Evolutionary conservation across 371 early-diverging fungal species (phyloP).

Genomic region (Nematocida major): DNA sequence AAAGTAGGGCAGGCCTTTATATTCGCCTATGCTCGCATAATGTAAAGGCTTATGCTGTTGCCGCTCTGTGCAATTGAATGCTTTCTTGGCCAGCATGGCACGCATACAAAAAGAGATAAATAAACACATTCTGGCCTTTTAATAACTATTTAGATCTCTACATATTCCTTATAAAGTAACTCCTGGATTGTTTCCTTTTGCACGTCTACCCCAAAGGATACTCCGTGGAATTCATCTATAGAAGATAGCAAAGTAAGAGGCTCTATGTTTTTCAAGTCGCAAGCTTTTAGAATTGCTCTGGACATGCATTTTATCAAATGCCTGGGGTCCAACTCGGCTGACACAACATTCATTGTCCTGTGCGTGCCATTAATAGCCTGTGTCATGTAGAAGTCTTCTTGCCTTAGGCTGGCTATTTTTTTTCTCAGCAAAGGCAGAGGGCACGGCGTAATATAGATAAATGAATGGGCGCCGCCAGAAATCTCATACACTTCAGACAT

Average conservation of each 20-base stretch:
- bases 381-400: neutral
- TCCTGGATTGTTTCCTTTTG: neutral
- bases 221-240: neutral
- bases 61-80: too few relatives aligned
- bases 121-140: too few relatives aligned
- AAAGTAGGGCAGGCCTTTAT: too few relatives aligned
- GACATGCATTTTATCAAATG: neutral
- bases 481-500: neutral
- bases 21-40: too few relatives aligned
- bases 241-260: neutral
- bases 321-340: neutral
- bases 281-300: conserved; percentile 7
- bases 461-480: neutral
- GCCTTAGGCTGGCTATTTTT: neutral
- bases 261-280: neutral
- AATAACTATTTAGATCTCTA: too few relatives aligned
- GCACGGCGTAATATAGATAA: conserved; percentile 32
- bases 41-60: too few relatives aligned
- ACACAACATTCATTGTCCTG: neutral
- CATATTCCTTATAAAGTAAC: neutral
- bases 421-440: neutral
- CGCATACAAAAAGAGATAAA: too few relatives aligned
- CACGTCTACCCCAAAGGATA: neutral
- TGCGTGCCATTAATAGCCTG: neutral
- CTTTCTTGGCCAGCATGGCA: too few relatives aligned